These are phyloP conservation scores for Hypoxylon sp. DNA, from an alignment of 2,329 filamentous ascomycete genomes.

Conservation along the genomic window DNA sequence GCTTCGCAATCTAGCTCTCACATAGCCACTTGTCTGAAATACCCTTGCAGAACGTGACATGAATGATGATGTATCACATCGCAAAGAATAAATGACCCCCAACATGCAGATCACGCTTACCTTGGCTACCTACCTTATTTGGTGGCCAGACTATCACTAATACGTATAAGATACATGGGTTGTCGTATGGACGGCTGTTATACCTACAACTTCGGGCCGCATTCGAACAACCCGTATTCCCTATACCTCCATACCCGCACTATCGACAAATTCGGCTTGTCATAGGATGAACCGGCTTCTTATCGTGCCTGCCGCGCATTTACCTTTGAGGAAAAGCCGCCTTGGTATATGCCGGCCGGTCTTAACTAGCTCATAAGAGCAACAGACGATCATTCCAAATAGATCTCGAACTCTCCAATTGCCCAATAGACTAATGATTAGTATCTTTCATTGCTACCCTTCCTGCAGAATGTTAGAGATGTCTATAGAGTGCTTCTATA, in stretches of 20 bases:
- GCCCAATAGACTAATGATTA: background rate
- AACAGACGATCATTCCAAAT: slow-evolving; percentile 7
- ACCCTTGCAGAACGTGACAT: slow-evolving; percentile 18
- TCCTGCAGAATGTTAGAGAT: background rate
- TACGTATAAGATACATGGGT: background rate
- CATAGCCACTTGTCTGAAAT: slow-evolving; percentile 8
- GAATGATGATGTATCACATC: slow-evolving; percentile 21
- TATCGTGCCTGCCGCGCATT: slow-evolving; percentile 5
- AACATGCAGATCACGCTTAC: slow-evolving; percentile 18
- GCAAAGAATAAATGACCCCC: slow-evolving; percentile 4
- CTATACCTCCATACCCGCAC: slow-evolving; percentile 7
- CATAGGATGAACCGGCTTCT: background rate
- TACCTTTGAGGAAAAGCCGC: background rate
- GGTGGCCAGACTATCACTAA: slow-evolving; percentile 10
- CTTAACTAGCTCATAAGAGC: slow-evolving; percentile 2
- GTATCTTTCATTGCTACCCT: background rate
- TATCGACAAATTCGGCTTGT: background rate
- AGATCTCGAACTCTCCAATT: background rate
- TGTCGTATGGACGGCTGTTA: background rate
- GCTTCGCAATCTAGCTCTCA: background rate
- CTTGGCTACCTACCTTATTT: background rate
- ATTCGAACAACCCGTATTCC: background rate
- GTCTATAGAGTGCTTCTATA: background rate
- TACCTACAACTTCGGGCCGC: slow-evolving; percentile 11
- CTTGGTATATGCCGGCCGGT: background rate